Evolutionary conservation across 345 rosid genomes (phyloP).

Genomic region (Populus ilicifolia): DNA sequence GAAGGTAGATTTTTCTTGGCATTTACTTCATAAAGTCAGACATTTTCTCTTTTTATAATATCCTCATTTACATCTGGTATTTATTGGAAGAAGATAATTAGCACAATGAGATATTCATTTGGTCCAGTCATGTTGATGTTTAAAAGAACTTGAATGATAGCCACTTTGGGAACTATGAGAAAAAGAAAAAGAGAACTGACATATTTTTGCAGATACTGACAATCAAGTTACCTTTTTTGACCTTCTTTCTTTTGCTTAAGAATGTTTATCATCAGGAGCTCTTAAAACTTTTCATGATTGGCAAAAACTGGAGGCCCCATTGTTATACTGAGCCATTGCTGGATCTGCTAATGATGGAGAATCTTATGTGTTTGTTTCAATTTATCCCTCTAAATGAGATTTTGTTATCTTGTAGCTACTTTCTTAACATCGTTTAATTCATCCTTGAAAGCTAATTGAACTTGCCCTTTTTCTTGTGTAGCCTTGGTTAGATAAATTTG

Average conservation of each 20-base stretch:
- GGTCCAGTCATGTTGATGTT: background rate
- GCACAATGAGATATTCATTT: background rate
- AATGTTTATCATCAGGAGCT: background rate
- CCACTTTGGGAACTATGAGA: background rate
- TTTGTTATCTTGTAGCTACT: background rate
- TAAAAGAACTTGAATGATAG: background rate
- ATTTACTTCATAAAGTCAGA: background rate
- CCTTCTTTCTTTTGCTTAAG: background rate
- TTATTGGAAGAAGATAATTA: background rate
- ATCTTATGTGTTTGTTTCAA: conserved; percentile 6
- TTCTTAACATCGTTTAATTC: background rate
- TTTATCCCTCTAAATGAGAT: background rate
- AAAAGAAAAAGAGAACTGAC: background rate
- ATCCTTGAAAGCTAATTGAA: background rate
- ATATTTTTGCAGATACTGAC: background rate
- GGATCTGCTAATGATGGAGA: conserved; percentile 2
- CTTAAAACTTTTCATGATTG: background rate
- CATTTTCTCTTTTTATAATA: background rate
- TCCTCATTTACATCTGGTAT: background rate
- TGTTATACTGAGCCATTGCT: too few relatives aligned
- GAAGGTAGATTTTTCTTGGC: background rate
- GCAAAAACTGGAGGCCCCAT: background rate
- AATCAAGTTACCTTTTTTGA: conserved; percentile 4
- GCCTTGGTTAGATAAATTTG: background rate
- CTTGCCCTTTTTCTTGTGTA: background rate